Base-by-base conservation (phyloP, 176 grass and related monocot species). In the Aegilops speltoides region DNA sequence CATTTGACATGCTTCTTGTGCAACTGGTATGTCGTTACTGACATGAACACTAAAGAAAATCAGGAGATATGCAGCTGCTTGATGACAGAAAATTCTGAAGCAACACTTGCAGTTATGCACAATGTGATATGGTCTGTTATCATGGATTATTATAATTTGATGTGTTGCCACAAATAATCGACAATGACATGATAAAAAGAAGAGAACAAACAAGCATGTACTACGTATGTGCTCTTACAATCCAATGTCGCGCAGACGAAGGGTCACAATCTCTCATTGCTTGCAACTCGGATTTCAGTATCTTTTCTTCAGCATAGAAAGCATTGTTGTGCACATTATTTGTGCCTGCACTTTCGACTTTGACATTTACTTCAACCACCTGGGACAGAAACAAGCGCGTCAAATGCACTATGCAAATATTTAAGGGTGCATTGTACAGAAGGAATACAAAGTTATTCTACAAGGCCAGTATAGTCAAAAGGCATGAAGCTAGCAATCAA, bases 281-380 rank as follows among this genome's bases (percentile, higher is more conserved):
- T 86, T 99, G 86, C 62, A 97, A 86, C 86, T 99, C 97, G 45
- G 94, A 97, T 64, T 91, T 97, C 67, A 99, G 62, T 43, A 97
- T 77, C 69, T 95, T 88, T 78, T 99, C 97, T 90, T 99, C 97
- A 38, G 92, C 94, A 82, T 91, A 97, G 86, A 99, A 99, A 82
- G 97, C 92, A 86, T 97, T 99, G 46, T 99, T 93, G 82, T 99
- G 97, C 82, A 99, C 78, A 86, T 99, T 99, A 91, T 93, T 86
- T 56, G 90, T 41, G 67, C 97, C 94, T 88, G 92, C 85, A 79
- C 76, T 89, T 90, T 97, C 97, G 8, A 99, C 87, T 93, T 96
- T 94, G 15, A 86, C 94, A 91, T 99, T 97, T 68, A 99, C 92
- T 88, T 99, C 97, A 61, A 99, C 92, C 23, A 99, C 94, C 97